phyloP scores from a whole-genome alignment of 73 alveolate genomes.

The Stentor coeruleus region DNA sequence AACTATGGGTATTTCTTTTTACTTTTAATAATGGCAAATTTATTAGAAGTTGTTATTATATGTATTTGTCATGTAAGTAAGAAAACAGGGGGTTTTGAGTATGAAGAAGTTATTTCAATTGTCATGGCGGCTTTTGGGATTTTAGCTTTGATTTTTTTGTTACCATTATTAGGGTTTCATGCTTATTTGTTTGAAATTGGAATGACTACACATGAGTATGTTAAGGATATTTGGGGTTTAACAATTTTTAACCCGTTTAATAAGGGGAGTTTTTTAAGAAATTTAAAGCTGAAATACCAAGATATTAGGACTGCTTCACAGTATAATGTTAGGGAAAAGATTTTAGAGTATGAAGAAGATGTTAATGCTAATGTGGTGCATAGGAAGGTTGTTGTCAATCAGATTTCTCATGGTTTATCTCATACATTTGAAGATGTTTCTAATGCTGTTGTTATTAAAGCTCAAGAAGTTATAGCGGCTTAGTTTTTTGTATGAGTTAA shows the following conservation, averaged over 20 bases:
- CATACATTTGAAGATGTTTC: background rate
- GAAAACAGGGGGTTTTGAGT: background rate
- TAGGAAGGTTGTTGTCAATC: background rate
- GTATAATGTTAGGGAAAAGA: background rate
- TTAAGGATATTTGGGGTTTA: background rate
- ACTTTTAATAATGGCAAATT: background rate
- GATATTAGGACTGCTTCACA: background rate
- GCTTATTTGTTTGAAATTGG: background rate
- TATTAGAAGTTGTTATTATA: background rate
- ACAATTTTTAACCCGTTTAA: background rate
- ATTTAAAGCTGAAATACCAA: background rate
- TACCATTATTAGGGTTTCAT: background rate
- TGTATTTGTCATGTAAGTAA: background rate
- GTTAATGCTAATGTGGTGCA: background rate
- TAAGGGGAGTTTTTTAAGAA: background rate
- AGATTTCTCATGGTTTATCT: background rate
- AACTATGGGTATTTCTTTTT: conserved; percentile 25
- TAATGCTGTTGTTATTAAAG: background rate
- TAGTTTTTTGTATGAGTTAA: too few relatives aligned
- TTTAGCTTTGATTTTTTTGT: background rate
- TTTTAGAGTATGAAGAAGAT: background rate
- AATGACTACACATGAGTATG: background rate
- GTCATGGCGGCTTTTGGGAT: background rate
- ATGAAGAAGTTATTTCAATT: background rate
- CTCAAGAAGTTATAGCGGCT: too few relatives aligned